Evolutionary conservation across 1,284 basidiomycete species (phyloP), one percentile per base, ranked within the genome.

Genomic region (Agroathelia rolfsii): DNA sequence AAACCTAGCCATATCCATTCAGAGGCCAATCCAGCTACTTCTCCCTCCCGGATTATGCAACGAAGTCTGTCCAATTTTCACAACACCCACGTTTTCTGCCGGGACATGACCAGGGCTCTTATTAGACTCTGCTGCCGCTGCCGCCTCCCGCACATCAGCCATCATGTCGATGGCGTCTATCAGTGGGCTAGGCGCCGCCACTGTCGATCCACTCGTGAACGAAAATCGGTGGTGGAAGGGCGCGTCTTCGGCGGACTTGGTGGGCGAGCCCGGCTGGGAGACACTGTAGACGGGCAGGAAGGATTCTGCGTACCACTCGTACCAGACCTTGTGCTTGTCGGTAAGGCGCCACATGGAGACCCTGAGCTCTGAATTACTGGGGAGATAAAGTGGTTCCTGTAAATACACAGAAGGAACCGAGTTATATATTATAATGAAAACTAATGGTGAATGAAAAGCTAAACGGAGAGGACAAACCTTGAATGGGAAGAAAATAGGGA

Each of bases 231-330:
- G 8, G 37, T 25, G 11, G 33, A 22, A 9, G 22, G 16, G 6
- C 26, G 30, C 7, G 32, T 33, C 14, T 23, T 16, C 12, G 27
- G 18, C 23, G 30, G 36, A 5, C 30, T 24, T 6, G 20, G 33
- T 9, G 24, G 43, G 35, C 14, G 39, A 40, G 34, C 19, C 38
- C 3, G 49, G 41, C 34, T 34, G 32, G 30, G 51, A 35, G 28
- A 47, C 43, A 23, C 43, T 44, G 28, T 53, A 55, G n/a, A 79
- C 62, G 5, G 80, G 74, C 24, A 97, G 64, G 62, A 86, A 97
- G 3, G 82, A 79, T 49, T 97, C 92, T 0, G 89, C 92, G 48
- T 81, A 79, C 95, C 95, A 99, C 58, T 98, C 95, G 59, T 97
- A 98, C 95, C 95, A 99, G 6, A 99, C 89, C 47, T 84, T 76